Evolutionary conservation across 108 stramenopile genomes (phyloP), one percentile per base, ranked within the genome.

Genomic region (Cyclotella distinguenda): DNA sequence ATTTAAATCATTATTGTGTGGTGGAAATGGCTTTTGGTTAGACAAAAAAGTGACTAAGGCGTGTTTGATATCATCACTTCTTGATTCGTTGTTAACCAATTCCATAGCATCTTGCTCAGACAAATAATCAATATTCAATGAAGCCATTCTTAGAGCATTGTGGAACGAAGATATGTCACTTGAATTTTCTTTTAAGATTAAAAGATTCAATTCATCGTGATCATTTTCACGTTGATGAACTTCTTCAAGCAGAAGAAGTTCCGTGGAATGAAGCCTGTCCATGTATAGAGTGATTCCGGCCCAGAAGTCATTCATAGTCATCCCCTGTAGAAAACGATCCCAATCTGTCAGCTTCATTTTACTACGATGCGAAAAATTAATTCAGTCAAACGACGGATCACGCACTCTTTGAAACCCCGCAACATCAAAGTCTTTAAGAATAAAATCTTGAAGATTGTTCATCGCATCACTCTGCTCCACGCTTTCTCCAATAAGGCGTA

Each of bases 161-260:
- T n/a, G n/a, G n/a, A n/a, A n/a, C n/a, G n/a, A n/a, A n/a, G n/a
- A n/a, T n/a, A n/a, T n/a, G n/a, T 38, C 9, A 38, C 36, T 38
- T 38, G 36, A 38, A 38, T 38, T 38, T 10, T 47, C 56, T n/a
- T 49, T 27, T 60, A 64, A 40, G 9, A 43, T 16, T 11, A 68
- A 26, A 22, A 67, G 59, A 60, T 68, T 50, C 19, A 74, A 43
- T 33, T 43, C 30, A 30, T 65, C 56, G n/a, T 15, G 34, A 22
- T 60, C 31, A 10, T 56, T 46, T 27, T 72, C 71, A 19, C 58
- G 42, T 38, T 67, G 39, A 11, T 78, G 51, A 25, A 67, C 23
- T 46, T 90, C 89, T 49, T 90, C 89, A 6, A 90, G 51, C 1
- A 90, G 34, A 43, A 85, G 60, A 28, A 90, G 36, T 53, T 90